Evolutionary conservation across 2,329 filamentous ascomycete species (phyloP).

Genomic region (Talaromyces pinophilus): DNA sequence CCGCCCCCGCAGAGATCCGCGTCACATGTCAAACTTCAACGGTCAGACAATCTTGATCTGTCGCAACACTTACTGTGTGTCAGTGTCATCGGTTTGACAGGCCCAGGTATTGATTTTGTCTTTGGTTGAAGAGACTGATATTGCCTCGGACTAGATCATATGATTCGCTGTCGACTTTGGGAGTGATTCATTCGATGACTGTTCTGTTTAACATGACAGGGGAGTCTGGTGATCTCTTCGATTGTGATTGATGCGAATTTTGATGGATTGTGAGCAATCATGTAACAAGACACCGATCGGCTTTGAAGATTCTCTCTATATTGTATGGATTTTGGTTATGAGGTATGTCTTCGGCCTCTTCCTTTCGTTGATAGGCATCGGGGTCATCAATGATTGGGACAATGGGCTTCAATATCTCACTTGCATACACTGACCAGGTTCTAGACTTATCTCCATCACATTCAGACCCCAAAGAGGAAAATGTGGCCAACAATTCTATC

Average conservation of each 20-base stretch:
- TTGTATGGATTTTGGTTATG: not conserved
- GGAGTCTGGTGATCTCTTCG: not conserved
- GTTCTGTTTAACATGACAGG: not conserved
- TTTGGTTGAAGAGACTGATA: not conserved
- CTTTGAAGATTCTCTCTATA: not conserved
- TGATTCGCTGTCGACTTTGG: not conserved
- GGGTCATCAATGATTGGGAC: not conserved
- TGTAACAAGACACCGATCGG: not conserved
- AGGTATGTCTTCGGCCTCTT: not conserved
- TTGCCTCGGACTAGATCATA: not conserved
- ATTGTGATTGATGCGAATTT: not conserved
- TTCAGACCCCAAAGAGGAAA: not conserved
- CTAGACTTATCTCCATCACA: not conserved
- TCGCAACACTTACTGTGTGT: not conserved
- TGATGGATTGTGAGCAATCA: not conserved
- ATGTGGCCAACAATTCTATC: constrained; percentile 34
- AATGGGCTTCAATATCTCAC: not conserved
- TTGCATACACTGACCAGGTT: not conserved
- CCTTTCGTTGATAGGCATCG: not conserved
- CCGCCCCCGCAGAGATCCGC: constrained; percentile 1
- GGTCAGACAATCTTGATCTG: constrained; percentile 3
- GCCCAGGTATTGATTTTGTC: not conserved
- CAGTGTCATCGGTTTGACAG: not conserved
- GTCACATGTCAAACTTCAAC: constrained; percentile 1
- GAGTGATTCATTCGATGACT: not conserved